Base-by-base conservation (phyloP, 495 filamentous ascomycete species). In the Niebla homalea region DNA sequence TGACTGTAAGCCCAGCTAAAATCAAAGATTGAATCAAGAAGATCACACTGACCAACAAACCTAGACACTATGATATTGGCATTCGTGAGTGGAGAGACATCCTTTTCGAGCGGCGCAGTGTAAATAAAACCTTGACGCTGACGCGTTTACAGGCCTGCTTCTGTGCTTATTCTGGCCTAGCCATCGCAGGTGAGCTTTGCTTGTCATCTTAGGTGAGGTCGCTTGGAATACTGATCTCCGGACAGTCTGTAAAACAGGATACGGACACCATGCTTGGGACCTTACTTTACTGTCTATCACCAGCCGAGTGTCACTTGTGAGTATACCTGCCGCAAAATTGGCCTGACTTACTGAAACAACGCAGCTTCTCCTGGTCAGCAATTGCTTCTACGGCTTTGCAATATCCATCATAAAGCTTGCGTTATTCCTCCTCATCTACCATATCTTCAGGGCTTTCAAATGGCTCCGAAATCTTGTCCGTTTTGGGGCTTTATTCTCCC, bases 341-440 rank as follows among this genome's bases (percentile, higher is more conserved):
- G n/a, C n/a, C n/a, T n/a, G n/a, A n/a, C n/a, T n/a, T n/a, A n/a
- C n/a, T n/a, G n/a, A n/a, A n/a, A n/a, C n/a, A n/a, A n/a, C 19
- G 11, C 29, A 56, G 48, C 29, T 58, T 29, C 15, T 39, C 10
- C 44, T 58, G 16, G 19, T 56, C 43, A 10, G 45, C 23, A 48
- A 52, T n/a, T 23, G 22, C n/a, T 12, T 57, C 8, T 52, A 50
- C 16, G 48, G 48, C 4, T 37, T 51, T 6, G 49, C 18, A 40
- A 16, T 59, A 14, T 57, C 45, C 32, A 19, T 50, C 15, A 53
- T 59, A 4, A 59, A 57, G 50, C 39, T 57, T 4, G 50, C 49
- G 10, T 14, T 57, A 15, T 47, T 57, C n/a, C 7, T 54, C 14
- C 40, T 59, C 5, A 57, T 53, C 39, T 43, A 50, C 15, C 35